Evolutionary conservation across 345 rosid genomes (phyloP), one percentile per base, ranked within the genome.

Genomic region (Arabis alpina): DNA sequence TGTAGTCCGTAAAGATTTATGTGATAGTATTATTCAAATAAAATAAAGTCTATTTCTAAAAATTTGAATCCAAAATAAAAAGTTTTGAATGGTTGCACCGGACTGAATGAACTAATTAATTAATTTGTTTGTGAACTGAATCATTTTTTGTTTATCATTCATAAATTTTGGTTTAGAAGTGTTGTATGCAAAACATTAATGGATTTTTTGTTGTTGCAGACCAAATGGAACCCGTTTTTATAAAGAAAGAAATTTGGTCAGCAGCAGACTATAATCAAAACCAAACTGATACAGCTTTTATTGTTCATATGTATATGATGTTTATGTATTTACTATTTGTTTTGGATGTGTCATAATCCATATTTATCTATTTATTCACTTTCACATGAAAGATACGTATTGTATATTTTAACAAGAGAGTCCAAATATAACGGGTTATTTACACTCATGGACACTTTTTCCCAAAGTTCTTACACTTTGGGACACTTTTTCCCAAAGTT

Each of bases 31-130:
- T 49, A 60, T 42, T 43, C 45, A 19, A 32, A 36, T 54, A 30
- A 42, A 53, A 28, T 11, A 51, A 37, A 39, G 6, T 37, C 37
- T 4, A 28, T 27, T 51, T 10, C 7, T 6, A 5, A 6, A 1
- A 25, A 10, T 16, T 65, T 40, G 50, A 65, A 50, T 28, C 3
- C 58, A 54, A 28, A 54, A 7, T n/a, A 5, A 54, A 54, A 54
- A 16, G 58, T 3, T 14, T 14, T n/a, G 39, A 36, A 54, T 53
- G 32, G 10, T 54, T 54, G 59, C 41, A 14, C 13, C 41, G 15
- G 40, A 30, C n/a, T 2, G 2, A 11, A n/a, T 10, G 12, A 54
- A 54, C 13, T 32, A 14, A 64, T 10, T 11, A n/a, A n/a, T n/a
- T n/a, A n/a, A n/a, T n/a, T n/a, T 25, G 40, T 19, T 23, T 8